Evolutionary conservation across 257 asterid genomes (phyloP).

Genomic region (Nemophila menziesii): DNA sequence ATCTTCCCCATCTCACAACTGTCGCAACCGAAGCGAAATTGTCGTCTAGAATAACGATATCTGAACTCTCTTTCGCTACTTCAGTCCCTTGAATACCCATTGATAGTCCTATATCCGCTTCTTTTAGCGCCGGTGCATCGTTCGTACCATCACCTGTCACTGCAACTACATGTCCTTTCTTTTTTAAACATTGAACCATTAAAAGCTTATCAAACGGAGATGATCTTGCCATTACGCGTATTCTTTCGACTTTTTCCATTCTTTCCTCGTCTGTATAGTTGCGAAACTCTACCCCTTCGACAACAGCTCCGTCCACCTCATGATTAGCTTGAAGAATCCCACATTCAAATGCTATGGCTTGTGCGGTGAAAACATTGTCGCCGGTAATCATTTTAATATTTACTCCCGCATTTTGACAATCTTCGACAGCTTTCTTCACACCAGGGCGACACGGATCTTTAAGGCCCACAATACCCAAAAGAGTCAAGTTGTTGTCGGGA

Average conservation of each 20-base stretch:
- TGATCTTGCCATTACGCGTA: constrained; percentile 57
- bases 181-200: constrained; percentile 54
- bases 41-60: constrained; percentile 59
- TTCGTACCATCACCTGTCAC: constrained; percentile 69
- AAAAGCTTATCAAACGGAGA: constrained; percentile 69
- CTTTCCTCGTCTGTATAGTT: constrained; percentile 44
- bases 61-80: constrained; percentile 63
- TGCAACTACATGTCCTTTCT: constrained; percentile 63
- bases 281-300: constrained; percentile 59
- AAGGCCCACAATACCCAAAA: constrained; percentile 50
- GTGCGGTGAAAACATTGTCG: constrained; percentile 65
- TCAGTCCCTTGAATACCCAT: constrained; percentile 72
- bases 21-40: constrained; percentile 51
- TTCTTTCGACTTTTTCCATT: constrained; percentile 43
- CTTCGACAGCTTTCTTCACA: constrained; percentile 48
- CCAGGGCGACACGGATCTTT: constrained; percentile 64
- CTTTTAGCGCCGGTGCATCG: constrained; percentile 59
- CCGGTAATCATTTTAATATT: constrained; percentile 67
- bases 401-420: constrained; percentile 55
- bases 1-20: constrained; percentile 38
- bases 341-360: constrained; percentile 62
- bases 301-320: constrained; percentile 20
- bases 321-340: constrained; percentile 36
- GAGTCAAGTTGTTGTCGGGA: constrained; percentile 26
- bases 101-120: constrained; percentile 60